Percentiles rank a stretch among this genome's conserved stretches.
Evolutionary conservation across 495 filamentous ascomycete species (phyloP).

Genomic region (Aspergillus avenaceus): DNA sequence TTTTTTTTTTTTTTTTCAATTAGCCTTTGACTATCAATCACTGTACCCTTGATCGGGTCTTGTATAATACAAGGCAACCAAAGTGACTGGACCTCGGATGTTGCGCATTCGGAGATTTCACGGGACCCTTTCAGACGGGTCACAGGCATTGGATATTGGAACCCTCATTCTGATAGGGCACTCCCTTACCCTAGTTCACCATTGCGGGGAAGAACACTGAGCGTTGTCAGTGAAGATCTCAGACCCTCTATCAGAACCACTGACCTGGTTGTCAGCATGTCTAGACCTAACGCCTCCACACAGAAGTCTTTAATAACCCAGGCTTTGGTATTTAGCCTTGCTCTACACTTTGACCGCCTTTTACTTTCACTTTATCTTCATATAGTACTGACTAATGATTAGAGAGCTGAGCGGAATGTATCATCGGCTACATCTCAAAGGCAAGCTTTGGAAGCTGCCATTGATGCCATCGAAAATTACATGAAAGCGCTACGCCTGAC

Average conservation of each 20-base stretch:
- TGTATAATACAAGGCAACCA: neutral
- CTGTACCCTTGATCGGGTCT: neutral
- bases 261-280: slow-evolving; percentile 23
- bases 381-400: slow-evolving; percentile 20
- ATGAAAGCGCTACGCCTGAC: slow-evolving; percentile 65
- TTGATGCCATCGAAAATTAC: slow-evolving; percentile 70
- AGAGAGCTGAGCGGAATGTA: slow-evolving; percentile 61
- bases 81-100: slow-evolving; percentile 16
- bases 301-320: slow-evolving; percentile 23
- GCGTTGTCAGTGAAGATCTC: neutral
- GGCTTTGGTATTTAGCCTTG: slow-evolving; percentile 20
- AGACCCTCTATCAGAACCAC: slow-evolving; percentile 1
- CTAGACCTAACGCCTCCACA: slow-evolving; percentile 21
- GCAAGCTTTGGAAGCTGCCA: slow-evolving; percentile 67
- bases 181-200: neutral
- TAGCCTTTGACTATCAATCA: neutral
- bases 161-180: slow-evolving; percentile 8
- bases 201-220: slow-evolving; percentile 2
- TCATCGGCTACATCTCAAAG: slow-evolving; percentile 52
- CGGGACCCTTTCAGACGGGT: slow-evolving; percentile 11
- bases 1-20: neutral
- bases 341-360: neutral
- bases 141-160: slow-evolving; percentile 1
- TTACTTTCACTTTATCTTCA: neutral
- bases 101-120: slow-evolving; percentile 7